Evolutionary conservation across 768 basidiomycete genomes (phyloP).

Genomic region (Termitomyces sp.): DNA sequence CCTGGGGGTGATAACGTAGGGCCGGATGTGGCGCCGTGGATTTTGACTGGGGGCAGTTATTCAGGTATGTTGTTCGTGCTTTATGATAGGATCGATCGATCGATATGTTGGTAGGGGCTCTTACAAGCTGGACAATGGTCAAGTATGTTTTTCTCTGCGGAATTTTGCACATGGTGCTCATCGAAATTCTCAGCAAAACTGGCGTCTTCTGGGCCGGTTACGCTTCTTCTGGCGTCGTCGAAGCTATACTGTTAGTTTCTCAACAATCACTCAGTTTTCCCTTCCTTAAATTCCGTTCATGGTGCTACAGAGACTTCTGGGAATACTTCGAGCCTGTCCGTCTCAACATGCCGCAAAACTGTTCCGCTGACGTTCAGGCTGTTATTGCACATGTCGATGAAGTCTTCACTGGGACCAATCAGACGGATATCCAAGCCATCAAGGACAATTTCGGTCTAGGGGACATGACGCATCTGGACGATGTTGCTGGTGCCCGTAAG

Average conservation of each 20-base stretch:
- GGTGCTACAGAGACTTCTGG: slow-evolving; percentile 45
- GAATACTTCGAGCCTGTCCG: slow-evolving; percentile 68
- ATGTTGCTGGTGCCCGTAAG: slow-evolving; percentile 55
- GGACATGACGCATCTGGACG: slow-evolving; percentile 52
- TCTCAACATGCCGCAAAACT: slow-evolving; percentile 63
- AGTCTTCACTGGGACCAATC: slow-evolving; percentile 41
- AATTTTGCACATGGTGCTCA: background rate
- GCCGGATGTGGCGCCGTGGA: slow-evolving; percentile 45
- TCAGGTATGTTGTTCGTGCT: slow-evolving; percentile 24
- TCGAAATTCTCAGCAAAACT: slow-evolving; percentile 37
- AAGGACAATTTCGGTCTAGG: slow-evolving; percentile 57
- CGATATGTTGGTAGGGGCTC: slow-evolving; percentile 12
- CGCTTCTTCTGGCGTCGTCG: slow-evolving; percentile 59
- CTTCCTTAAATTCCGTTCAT: background rate
- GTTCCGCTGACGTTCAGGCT: slow-evolving; percentile 63
- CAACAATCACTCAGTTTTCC: background rate
- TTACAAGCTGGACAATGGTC: slow-evolving; percentile 62
- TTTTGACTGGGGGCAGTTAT: slow-evolving; percentile 47
- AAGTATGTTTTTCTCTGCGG: slow-evolving; percentile 36
- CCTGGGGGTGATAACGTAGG: slow-evolving; percentile 54
- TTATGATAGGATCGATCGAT: background rate
- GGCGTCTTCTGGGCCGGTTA: slow-evolving; percentile 57
- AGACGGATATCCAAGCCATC: slow-evolving; percentile 42
- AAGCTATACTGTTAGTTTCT: slow-evolving; percentile 43
- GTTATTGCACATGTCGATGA: slow-evolving; percentile 57